phyloP scores from a whole-genome alignment of 106 monocot genomes.

The Chionographis japonica region DNA sequence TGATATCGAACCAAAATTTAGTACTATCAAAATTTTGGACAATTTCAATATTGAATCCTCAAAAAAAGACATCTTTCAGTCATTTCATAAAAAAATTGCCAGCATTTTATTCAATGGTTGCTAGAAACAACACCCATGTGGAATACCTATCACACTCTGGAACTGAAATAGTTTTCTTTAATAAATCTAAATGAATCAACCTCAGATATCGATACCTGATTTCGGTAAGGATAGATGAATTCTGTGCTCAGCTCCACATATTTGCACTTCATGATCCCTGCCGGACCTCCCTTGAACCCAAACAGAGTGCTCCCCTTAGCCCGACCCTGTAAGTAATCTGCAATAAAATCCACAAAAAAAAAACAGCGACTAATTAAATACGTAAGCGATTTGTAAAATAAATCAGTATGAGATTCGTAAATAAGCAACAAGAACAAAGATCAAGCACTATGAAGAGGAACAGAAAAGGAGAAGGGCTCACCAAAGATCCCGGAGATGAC shows the following conservation, averaged over 20 bases:
- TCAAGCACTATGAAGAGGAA: background rate
- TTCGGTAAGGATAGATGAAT: slow-evolving; percentile 87
- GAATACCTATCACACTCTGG: too few relatives aligned
- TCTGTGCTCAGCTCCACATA: slow-evolving; percentile 79
- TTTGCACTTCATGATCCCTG: slow-evolving; percentile 94
- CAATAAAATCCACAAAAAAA: slow-evolving; percentile 4
- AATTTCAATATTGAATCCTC: too few relatives aligned
- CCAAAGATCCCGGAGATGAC: slow-evolving; percentile 96
- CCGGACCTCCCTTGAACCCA: slow-evolving; percentile 95
- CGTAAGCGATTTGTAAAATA: background rate
- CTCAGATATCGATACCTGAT: slow-evolving; percentile 48
- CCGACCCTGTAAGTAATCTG: slow-evolving; percentile 83
- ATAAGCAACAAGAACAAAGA: background rate
- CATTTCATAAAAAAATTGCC: too few relatives aligned
- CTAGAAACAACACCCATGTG: too few relatives aligned
- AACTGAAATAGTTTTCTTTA: too few relatives aligned
- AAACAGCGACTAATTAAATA: background rate
- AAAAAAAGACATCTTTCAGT: too few relatives aligned
- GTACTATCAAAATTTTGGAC: too few relatives aligned
- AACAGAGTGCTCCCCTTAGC: slow-evolving; percentile 69
- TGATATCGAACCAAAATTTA: too few relatives aligned
- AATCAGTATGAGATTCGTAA: background rate
- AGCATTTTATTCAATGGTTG: too few relatives aligned
- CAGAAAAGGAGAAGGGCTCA: slow-evolving; percentile 13
- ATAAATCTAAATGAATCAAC: too few relatives aligned